phyloP scores from a whole-genome alignment of 192 early-diverging fungal genomes.

The Mortierella hygrophila region DNA sequence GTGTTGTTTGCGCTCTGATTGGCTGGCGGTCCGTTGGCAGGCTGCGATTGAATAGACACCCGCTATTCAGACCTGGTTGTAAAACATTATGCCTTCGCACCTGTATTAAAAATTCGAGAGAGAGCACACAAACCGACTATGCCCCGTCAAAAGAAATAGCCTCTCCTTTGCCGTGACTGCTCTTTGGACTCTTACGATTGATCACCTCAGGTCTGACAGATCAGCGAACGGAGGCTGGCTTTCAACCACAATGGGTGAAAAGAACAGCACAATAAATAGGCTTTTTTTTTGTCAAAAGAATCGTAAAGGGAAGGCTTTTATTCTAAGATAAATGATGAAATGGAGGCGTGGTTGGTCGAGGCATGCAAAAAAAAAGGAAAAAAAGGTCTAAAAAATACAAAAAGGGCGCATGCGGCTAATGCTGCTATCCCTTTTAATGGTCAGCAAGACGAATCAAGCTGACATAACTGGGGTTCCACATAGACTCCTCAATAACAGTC shows the following conservation, averaged over 20 bases:
- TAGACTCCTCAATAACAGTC: constrained; percentile 63
- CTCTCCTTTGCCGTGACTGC: background rate
- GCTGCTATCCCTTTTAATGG: constrained; percentile 30
- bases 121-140: constrained; percentile 21
- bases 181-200: background rate
- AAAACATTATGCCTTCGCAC: constrained; percentile 27
- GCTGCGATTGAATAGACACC: constrained; percentile 7
- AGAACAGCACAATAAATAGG: background rate
- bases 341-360: background rate
- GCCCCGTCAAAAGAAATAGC: constrained; percentile 14
- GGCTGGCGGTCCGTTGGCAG: constrained; percentile 9
- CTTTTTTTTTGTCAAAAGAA: background rate
- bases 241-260: background rate
- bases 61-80: constrained; percentile 12
- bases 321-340: background rate
- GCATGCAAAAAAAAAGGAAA: background rate
- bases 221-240: background rate
- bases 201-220: background rate
- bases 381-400: background rate
- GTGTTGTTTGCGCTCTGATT: constrained; percentile 30
- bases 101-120: constrained; percentile 49
- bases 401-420: too few relatives aligned
- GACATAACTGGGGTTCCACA: constrained; percentile 69
- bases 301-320: background rate
- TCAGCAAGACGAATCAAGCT: constrained; percentile 52